Conservation (phyloP, 2,329 filamentous ascomycete species). For the Myriangium duriaei region DNA sequence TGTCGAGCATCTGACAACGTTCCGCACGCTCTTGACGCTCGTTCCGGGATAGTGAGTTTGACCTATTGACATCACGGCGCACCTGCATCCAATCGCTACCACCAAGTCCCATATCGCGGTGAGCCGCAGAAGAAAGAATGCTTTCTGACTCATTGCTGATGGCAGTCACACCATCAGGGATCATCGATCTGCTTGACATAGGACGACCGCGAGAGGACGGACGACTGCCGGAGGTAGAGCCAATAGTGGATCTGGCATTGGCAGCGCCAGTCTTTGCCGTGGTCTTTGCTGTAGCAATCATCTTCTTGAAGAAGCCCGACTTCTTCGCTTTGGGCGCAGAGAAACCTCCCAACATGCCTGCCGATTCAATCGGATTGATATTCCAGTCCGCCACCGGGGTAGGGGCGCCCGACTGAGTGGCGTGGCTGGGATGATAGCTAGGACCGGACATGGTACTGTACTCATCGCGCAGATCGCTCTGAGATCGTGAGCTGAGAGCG, state of each 20-base stretch:
- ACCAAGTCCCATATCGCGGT: slow-evolving; percentile 58
- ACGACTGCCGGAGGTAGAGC: slow-evolving; percentile 36
- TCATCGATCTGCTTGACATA: slow-evolving; percentile 34
- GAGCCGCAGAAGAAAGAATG: slow-evolving; percentile 24
- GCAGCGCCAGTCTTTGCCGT: slow-evolving; percentile 61
- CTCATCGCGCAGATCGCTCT: slow-evolving; percentile 10
- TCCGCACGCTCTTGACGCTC: slow-evolving; percentile 77
- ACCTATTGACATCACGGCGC: slow-evolving; percentile 85
- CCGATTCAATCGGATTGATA: slow-evolving; percentile 48
- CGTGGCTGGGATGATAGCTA: slow-evolving; percentile 79
- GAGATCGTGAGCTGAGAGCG: slow-evolving; percentile 12
- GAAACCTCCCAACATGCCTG: slow-evolving; percentile 65
- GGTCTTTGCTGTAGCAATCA: slow-evolving; percentile 87
- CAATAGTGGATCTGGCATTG: slow-evolving; percentile 75
- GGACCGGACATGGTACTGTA: slow-evolving; percentile 19
- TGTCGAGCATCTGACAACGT: slow-evolving; percentile 87
- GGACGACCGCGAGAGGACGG: slow-evolving; percentile 26
- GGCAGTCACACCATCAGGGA: slow-evolving; percentile 37
- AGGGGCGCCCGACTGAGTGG: slow-evolving; percentile 42
- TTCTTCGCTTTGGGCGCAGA: slow-evolving; percentile 57
- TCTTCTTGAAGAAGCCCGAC: slow-evolving; percentile 87
- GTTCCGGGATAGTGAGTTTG: slow-evolving; percentile 81
- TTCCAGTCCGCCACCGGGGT: slow-evolving; percentile 55
- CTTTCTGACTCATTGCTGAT: slow-evolving; percentile 39
- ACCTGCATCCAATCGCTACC: slow-evolving; percentile 93